A percentile compares a stretch with the other conserved stretches of the same genome.
phyloP scores from a whole-genome alignment of 768 basidiomycete genomes.

The Russula abietina region DNA sequence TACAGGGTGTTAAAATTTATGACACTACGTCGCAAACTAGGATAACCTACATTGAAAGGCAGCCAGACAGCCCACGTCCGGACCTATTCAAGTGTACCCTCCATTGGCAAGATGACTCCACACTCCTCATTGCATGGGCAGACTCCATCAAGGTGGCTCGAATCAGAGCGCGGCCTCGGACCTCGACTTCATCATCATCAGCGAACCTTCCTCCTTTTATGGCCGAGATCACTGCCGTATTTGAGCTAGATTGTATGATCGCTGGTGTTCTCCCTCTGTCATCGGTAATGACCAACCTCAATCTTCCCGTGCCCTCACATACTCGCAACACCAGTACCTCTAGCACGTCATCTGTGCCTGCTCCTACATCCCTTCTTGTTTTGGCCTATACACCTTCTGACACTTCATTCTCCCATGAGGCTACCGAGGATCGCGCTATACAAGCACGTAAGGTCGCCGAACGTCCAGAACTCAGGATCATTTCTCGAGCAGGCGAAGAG shows the following conservation, averaged over 20 bases:
- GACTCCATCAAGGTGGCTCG: constrained; percentile 88
- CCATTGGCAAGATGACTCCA: constrained; percentile 88
- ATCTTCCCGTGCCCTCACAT: constrained; percentile 11
- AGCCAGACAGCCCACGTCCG: constrained; percentile 75
- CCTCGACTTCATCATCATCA: constrained; percentile 37
- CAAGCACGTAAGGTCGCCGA: constrained; percentile 82
- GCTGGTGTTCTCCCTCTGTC: constrained; percentile 83
- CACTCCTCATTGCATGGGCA: constrained; percentile 90
- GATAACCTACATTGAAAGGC: constrained; percentile 82
- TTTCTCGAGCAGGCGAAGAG: constrained; percentile 85
- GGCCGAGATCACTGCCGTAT: constrained; percentile 87
- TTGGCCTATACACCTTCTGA: constrained; percentile 83
- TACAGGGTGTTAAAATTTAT: constrained; percentile 89
- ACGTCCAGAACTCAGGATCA: constrained; percentile 90
- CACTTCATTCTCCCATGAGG: constrained; percentile 59
- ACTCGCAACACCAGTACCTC: constrained; percentile 25
- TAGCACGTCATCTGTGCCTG: constrained; percentile 27
- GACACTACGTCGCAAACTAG: constrained; percentile 72
- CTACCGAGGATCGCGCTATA: constrained; percentile 58
- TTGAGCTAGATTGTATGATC: constrained; percentile 94
- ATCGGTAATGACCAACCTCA: constrained; percentile 29
- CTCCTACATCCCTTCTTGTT: constrained; percentile 73
- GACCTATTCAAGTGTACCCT: constrained; percentile 93
- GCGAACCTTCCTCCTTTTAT: constrained; percentile 52
- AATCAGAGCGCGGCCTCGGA: constrained; percentile 55